Conservation (phyloP, 148 eudicot genomes). For the Agrostemma githago region DNA sequence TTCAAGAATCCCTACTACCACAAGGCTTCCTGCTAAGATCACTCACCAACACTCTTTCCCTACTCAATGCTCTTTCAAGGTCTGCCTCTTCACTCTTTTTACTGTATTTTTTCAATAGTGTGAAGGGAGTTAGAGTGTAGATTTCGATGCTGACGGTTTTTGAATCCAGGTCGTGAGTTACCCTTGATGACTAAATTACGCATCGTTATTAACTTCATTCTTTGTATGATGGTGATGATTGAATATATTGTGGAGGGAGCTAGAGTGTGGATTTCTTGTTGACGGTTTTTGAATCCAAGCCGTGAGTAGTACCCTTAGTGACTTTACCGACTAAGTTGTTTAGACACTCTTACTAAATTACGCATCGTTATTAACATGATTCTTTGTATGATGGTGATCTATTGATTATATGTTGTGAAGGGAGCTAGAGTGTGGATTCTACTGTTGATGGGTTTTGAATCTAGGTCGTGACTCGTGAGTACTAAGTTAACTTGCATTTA, state of each 20-base stretch:
- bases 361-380: neutral
- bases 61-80: slow-evolving; percentile 74
- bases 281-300: neutral
- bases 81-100: slow-evolving; percentile 12
- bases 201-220: neutral
- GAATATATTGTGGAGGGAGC: no score
- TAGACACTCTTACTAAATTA: neutral
- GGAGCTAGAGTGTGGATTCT: no score
- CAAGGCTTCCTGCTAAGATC: slow-evolving; percentile 56
- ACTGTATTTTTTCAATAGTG: no score
- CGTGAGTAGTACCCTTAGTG: no score
- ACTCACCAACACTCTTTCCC: slow-evolving; percentile 60
- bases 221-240: neutral
- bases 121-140: neutral
- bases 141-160: neutral
- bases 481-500: no score
- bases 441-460: no score
- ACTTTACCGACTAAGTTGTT: no score
- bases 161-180: neutral
- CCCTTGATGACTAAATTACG: neutral
- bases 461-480: no score
- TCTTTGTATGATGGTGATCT: neutral
- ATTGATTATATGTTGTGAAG: no score
- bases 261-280: no score
- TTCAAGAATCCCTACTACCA: slow-evolving; percentile 61